Conservation (phyloP, 1,284 basidiomycete species). For the Athelia psychrophila region DNA sequence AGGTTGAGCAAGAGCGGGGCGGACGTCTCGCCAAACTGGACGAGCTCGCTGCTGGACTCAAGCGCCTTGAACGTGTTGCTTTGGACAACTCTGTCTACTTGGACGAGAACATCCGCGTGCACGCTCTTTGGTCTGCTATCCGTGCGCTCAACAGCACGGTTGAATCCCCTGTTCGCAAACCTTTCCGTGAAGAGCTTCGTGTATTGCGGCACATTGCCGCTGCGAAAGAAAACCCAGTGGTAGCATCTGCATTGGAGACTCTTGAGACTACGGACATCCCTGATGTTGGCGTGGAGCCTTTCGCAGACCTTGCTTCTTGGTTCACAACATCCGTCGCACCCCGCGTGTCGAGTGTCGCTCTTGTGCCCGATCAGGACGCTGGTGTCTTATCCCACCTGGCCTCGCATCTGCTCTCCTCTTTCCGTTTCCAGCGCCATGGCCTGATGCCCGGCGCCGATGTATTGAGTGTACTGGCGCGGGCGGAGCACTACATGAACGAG, state of each 20-base stretch:
- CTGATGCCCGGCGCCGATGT: conserved; percentile 82
- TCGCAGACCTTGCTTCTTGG: conserved; percentile 88
- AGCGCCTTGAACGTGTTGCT: conserved; percentile 87
- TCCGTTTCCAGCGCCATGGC: conserved; percentile 79
- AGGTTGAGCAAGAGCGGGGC: conserved; percentile 95
- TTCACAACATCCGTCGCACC: conserved; percentile 86
- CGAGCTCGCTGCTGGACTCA: conserved; percentile 87
- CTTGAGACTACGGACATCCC: conserved; percentile 78
- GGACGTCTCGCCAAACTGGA: conserved; percentile 95
- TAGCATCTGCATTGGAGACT: conserved; percentile 65
- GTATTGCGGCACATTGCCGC: conserved; percentile 75
- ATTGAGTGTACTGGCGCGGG: conserved; percentile 82
- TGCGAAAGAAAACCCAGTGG: conserved; percentile 68
- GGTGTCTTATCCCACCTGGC: conserved; percentile 89
- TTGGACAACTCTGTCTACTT: conserved; percentile 89
- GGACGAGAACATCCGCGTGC: conserved; percentile 87
- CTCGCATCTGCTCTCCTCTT: conserved; percentile 70
- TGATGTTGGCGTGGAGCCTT: conserved; percentile 86
- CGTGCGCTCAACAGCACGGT: conserved; percentile 62
- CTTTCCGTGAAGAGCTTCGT: conserved; percentile 89
- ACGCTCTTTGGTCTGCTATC: conserved; percentile 77
- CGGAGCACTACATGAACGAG: conserved; percentile 88
- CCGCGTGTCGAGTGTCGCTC: conserved; percentile 81
- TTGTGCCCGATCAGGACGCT: conserved; percentile 88
- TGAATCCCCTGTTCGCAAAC: conserved; percentile 59